Evolutionary conservation across 129 eudicot species (phyloP).

Genomic region (Artemisia tridentata): DNA sequence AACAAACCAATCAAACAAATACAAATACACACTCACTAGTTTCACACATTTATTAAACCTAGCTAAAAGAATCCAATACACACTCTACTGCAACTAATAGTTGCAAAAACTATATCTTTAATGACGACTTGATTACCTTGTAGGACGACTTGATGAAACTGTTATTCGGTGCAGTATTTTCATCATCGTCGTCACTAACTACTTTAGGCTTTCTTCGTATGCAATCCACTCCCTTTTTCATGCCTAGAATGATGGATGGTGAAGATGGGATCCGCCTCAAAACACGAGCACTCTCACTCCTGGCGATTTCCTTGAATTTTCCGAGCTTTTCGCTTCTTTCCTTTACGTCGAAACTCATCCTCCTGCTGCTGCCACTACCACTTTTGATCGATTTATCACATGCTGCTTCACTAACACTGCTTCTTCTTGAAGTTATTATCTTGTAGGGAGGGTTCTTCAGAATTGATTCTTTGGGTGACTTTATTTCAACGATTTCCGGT

Average conservation of each 20-base stretch:
- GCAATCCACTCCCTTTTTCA: slow-evolving; percentile 94
- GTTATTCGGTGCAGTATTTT: slow-evolving; percentile 26
- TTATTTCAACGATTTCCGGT: slow-evolving; percentile 5
- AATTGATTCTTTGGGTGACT: not conserved
- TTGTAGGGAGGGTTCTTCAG: slow-evolving; percentile 49
- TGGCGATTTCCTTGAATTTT: slow-evolving; percentile 49
- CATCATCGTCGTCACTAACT: slow-evolving; percentile 55
- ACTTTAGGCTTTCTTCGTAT: slow-evolving; percentile 71
- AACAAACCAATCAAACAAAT: slow-evolving; percentile 21
- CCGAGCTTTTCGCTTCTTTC: slow-evolving; percentile 38
- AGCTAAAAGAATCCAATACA: slow-evolving; percentile 27
- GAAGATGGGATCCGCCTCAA: slow-evolving; percentile 89
- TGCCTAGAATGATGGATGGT: slow-evolving; percentile 78
- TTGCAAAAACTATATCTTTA: slow-evolving; percentile 46
- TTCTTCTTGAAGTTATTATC: slow-evolving; percentile 26
- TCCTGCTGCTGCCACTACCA: slow-evolving; percentile 4
- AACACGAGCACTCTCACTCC: slow-evolving; percentile 74
- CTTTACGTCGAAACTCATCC: slow-evolving; percentile 41
- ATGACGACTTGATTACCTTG: slow-evolving; percentile 72
- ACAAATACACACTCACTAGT: slow-evolving; percentile 26
- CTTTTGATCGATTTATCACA: slow-evolving; percentile 28
- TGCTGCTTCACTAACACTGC: slow-evolving; percentile 24
- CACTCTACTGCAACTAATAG: slow-evolving; percentile 32
- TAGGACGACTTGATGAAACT: slow-evolving; percentile 60
- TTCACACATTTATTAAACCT: slow-evolving; percentile 36